These are phyloP conservation scores for Dryadomyces quercus-mongolicae DNA, from an alignment of 2,329 filamentous ascomycete genomes.

Conservation along the genomic window DNA sequence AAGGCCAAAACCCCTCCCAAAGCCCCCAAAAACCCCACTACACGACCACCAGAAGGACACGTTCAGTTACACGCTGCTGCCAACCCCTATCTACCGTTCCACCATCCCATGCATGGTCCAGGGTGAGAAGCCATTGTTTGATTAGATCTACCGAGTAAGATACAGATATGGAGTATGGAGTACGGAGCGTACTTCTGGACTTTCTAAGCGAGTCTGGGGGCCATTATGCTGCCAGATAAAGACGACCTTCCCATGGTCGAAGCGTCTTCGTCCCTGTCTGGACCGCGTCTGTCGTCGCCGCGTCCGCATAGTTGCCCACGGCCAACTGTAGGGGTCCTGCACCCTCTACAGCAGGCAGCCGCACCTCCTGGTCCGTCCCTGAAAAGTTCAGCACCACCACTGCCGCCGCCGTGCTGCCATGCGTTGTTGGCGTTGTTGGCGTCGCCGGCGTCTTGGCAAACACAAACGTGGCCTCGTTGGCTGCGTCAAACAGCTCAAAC, in stretches of 20 bases:
- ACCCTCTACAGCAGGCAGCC: constrained; percentile 11
- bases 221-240: constrained; percentile 13
- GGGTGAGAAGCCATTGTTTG: too few relatives aligned
- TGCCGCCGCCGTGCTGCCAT: constrained; percentile 3
- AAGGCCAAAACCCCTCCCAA: too few relatives aligned
- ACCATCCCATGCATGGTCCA: too few relatives aligned
- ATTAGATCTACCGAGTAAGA: background rate
- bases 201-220: background rate
- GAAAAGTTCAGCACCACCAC: constrained; percentile 33
- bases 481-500: constrained; percentile 38
- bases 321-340: constrained; percentile 10
- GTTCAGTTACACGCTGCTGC: too few relatives aligned
- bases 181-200: too few relatives aligned
- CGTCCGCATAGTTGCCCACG: constrained; percentile 21
- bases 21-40: too few relatives aligned
- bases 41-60: too few relatives aligned
- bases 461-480: constrained; percentile 30
- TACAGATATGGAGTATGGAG: background rate
- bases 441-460: constrained; percentile 26
- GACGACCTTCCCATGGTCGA: constrained; percentile 22
- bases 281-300: constrained; percentile 6
- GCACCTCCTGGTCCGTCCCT: constrained; percentile 20
- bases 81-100: too few relatives aligned
- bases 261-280: constrained; percentile 10
- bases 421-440: constrained; percentile 11